Conservation (phyloP, 1,284 basidiomycete species). For the Fomitopsis palustris region DNA sequence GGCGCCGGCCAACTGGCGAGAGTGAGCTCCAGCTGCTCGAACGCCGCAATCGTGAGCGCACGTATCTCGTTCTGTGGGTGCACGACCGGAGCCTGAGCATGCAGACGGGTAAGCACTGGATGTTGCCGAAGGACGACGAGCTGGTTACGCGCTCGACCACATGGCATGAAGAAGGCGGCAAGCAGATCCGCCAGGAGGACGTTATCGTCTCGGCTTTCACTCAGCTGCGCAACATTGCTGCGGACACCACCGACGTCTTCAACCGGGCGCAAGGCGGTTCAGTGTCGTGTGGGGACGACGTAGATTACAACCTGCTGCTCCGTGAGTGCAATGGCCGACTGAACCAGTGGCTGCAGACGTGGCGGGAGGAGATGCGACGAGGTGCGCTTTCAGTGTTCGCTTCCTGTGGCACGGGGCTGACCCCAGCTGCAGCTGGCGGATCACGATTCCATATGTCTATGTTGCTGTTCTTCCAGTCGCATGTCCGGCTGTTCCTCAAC, state of each 20-base stretch:
- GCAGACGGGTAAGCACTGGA: constrained; percentile 80
- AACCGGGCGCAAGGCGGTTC: constrained; percentile 48
- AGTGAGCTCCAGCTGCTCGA: constrained; percentile 61
- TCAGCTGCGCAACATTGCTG: constrained; percentile 69
- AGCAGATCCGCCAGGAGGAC: constrained; percentile 66
- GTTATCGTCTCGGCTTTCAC: constrained; percentile 75
- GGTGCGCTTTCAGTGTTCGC: constrained; percentile 36
- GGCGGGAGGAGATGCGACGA: constrained; percentile 67
- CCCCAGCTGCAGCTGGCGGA: constrained; percentile 47
- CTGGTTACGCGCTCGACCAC: constrained; percentile 58
- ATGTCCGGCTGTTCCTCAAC: constrained; percentile 77
- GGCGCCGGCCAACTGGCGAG: constrained; percentile 52
- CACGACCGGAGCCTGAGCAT: constrained; percentile 81
- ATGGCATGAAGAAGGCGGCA: constrained; percentile 66
- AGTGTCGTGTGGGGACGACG: constrained; percentile 46
- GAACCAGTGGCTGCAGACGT: constrained; percentile 63
- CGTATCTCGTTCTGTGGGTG: constrained; percentile 78
- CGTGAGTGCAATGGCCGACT: constrained; percentile 68
- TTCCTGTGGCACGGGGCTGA: not conserved
- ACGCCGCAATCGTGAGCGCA: constrained; percentile 77
- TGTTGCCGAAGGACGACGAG: constrained; percentile 74
- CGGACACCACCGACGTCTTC: constrained; percentile 75
- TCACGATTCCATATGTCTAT: constrained; percentile 71
- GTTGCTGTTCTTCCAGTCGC: constrained; percentile 68
- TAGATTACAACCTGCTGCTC: constrained; percentile 68